These are phyloP conservation scores for Metschnikowia anglica DNA, from an alignment of 805 yeast genomes.

Conservation along the genomic window DNA sequence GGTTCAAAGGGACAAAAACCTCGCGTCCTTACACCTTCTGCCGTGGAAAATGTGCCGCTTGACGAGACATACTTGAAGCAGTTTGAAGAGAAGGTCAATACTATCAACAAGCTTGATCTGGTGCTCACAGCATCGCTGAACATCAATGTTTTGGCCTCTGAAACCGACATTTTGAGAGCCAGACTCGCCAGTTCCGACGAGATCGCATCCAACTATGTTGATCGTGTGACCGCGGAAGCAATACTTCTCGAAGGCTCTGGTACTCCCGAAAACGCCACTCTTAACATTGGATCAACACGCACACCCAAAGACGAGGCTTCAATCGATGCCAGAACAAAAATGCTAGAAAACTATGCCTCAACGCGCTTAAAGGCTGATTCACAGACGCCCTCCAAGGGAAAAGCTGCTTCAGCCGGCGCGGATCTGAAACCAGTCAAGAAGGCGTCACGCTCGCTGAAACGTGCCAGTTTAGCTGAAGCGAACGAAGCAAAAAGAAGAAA, in stretches of 20 bases:
- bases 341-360: conserved; percentile 7
- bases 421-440: conserved; percentile 4
- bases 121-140: conserved; percentile 17
- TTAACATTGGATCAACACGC: conserved; percentile 9
- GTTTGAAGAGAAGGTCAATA: conserved; percentile 16
- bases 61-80: conserved; percentile 14
- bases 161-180: conserved; percentile 12
- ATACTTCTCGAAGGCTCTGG: conserved; percentile 20
- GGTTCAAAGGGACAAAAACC: background rate
- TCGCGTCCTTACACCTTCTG: background rate
- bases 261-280: conserved; percentile 6
- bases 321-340: conserved; percentile 5
- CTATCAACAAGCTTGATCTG: conserved; percentile 18
- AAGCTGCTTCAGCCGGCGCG: background rate
- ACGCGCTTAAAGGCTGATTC: conserved; percentile 10
- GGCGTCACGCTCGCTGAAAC: conserved; percentile 10
- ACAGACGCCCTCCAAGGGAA: conserved; percentile 2
- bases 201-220: conserved; percentile 33
- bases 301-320: conserved; percentile 3
- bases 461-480: conserved; percentile 5
- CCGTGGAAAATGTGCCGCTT: conserved; percentile 2
- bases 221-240: conserved; percentile 38
- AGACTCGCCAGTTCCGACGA: conserved; percentile 23
- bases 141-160: conserved; percentile 22
- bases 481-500: conserved; percentile 16